These are phyloP conservation scores for Ceratocystis smalleyi DNA, from an alignment of 2,329 filamentous ascomycete genomes.

Conservation along the genomic window DNA sequence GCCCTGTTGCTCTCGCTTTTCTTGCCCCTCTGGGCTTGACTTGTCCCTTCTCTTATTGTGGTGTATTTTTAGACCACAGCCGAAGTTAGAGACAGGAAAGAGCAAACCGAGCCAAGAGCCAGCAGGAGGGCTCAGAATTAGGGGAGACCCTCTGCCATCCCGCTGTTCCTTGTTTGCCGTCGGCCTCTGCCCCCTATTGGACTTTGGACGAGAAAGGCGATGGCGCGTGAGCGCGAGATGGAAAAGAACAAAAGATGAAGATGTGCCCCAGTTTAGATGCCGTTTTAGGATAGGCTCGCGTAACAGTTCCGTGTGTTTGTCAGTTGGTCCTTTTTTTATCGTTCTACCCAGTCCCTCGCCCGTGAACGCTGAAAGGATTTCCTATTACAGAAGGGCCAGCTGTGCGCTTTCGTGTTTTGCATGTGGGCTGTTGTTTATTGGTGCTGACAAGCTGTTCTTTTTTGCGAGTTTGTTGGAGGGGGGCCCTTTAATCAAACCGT, in stretches of 20 bases:
- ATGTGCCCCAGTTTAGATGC: not conserved
- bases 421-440: not conserved
- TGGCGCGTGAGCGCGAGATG: not conserved
- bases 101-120: not conserved
- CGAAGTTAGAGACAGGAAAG: not conserved
- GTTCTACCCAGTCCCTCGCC: not conserved
- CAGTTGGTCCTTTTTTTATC: not conserved
- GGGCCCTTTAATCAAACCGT: not conserved
- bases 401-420: not conserved
- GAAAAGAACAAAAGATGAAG: not conserved
- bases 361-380: not conserved
- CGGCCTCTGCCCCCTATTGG: not conserved
- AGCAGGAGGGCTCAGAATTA: not conserved
- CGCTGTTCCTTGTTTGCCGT: not conserved
- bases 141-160: not conserved
- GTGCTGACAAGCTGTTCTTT: not conserved
- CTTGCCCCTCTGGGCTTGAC: not conserved
- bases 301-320: conserved; percentile 1
- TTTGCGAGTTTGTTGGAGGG: not conserved
- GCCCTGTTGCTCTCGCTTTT: not conserved
- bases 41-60: not conserved
- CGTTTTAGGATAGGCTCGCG: not conserved
- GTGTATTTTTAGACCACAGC: conserved; percentile 1
- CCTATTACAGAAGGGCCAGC: not conserved
- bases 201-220: not conserved